phyloP scores from a whole-genome alignment of 306 rosid species.

The Corylus americana region DNA sequence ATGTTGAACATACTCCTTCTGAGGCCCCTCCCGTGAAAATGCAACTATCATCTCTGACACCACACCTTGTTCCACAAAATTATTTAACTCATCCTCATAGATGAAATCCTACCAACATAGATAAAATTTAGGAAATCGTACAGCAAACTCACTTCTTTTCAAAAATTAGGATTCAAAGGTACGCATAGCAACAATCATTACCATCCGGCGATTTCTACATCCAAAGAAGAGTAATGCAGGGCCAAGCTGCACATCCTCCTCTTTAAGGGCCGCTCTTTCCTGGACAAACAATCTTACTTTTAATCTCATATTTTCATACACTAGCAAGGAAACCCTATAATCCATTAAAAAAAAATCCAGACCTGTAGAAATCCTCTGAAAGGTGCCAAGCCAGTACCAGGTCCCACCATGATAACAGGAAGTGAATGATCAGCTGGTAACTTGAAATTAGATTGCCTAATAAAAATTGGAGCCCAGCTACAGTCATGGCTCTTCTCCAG shows the following conservation, averaged over 20 bases:
- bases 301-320: constrained; percentile 1
- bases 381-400: constrained; percentile 99
- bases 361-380: constrained; percentile 99
- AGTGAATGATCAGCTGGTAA: constrained; percentile 69
- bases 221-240: constrained; percentile 91
- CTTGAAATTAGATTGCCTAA: constrained; percentile 89
- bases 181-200: constrained; percentile 29
- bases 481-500: constrained; percentile 68
- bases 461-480: constrained; percentile 88
- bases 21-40: constrained; percentile 81
- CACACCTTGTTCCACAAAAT: constrained; percentile 66
- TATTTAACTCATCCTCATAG: constrained; percentile 84
- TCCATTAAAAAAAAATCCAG: constrained; percentile 14
- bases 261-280: constrained; percentile 85
- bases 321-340: neutral
- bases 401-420: constrained; percentile 90
- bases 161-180: constrained; percentile 13
- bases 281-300: constrained; percentile 37
- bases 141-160: neutral
- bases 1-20: constrained; percentile 90
- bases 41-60: constrained; percentile 77
- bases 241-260: constrained; percentile 70
- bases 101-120: constrained; percentile 71
- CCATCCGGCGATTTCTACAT: constrained; percentile 92
- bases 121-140: constrained; percentile 26